phyloP scores from a whole-genome alignment of 768 basidiomycete genomes.

The Mycena maculata region DNA sequence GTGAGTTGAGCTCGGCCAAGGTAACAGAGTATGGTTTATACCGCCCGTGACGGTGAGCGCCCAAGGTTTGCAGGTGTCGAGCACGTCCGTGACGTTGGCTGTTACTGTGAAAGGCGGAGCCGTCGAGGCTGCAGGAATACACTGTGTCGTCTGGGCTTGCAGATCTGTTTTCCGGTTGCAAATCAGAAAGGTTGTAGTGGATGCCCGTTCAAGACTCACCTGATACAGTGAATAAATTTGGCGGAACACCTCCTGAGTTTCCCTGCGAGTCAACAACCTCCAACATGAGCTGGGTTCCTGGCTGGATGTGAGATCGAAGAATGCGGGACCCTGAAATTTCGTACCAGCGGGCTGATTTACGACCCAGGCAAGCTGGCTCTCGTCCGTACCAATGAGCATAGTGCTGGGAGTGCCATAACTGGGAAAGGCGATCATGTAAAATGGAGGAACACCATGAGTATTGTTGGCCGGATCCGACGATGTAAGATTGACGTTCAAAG shows the following conservation, averaged over 20 bases:
- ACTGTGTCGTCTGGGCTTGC: conserved; percentile 48
- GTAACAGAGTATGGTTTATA: conserved; percentile 52
- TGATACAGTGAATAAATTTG: conserved; percentile 42
- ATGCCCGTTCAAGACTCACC: no score
- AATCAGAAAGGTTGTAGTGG: no score
- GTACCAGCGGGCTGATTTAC: conserved; percentile 48
- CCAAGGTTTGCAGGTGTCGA: conserved; percentile 57
- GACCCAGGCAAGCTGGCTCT: conserved; percentile 48
- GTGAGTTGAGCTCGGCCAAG: conserved; percentile 46
- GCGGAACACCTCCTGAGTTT: conserved; percentile 48
- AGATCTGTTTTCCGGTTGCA: no score
- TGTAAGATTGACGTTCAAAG: conserved; percentile 34
- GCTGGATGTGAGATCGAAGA: background rate
- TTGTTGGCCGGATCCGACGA: conserved; percentile 36
- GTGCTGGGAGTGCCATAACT: conserved; percentile 42
- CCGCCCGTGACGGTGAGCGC: conserved; percentile 53
- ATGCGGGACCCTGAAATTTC: conserved; percentile 5
- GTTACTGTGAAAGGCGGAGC: conserved; percentile 46
- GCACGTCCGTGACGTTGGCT: conserved; percentile 46
- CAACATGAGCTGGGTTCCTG: conserved; percentile 52
- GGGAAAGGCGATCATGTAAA: conserved; percentile 50
- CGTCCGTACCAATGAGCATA: conserved; percentile 43
- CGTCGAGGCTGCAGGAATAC: conserved; percentile 39
- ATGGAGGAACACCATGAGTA: conserved; percentile 44
- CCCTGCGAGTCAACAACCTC: conserved; percentile 51